phyloP scores from a whole-genome alignment of 2,329 filamentous ascomycete genomes.

The Claviceps pazoutovae region DNA sequence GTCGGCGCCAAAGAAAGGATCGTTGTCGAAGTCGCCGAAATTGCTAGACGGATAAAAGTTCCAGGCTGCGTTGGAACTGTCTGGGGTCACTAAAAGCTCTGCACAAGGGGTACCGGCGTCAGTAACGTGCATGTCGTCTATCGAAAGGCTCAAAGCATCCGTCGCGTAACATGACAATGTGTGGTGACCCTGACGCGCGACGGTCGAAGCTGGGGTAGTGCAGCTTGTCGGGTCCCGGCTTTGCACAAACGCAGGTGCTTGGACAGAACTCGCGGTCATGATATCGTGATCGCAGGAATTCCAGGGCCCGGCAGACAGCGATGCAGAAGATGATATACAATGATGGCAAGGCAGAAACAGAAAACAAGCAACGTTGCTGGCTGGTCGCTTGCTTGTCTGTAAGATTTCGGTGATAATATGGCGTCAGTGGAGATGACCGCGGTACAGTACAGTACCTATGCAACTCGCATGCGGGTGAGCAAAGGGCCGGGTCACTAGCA shows the following conservation, averaged over 20 bases:
- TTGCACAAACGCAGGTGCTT: constrained; percentile 26
- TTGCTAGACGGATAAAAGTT: constrained; percentile 38
- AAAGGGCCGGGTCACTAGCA: constrained; percentile 16
- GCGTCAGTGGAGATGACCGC: constrained; percentile 8
- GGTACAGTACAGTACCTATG: background rate
- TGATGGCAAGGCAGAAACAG: constrained; percentile 1
- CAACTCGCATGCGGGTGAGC: background rate
- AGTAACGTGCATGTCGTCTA: constrained; percentile 17
- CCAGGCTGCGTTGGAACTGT: constrained; percentile 32
- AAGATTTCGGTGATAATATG: constrained; percentile 2
- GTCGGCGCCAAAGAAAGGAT: constrained; percentile 37
- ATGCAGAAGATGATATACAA: constrained; percentile 20
- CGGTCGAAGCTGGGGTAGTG: constrained; percentile 15
- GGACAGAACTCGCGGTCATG: constrained; percentile 32
- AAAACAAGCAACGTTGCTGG: background rate
- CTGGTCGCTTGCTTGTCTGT: background rate
- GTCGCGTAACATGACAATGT: constrained; percentile 19
- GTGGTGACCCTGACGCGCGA: constrained; percentile 8
- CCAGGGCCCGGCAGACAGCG: background rate
- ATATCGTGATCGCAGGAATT: background rate
- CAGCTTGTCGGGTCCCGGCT: constrained; percentile 22
- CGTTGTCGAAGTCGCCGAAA: constrained; percentile 31
- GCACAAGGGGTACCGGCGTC: constrained; percentile 17
- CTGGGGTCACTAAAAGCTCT: constrained; percentile 30
- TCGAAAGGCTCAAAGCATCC: constrained; percentile 29